Evolutionary conservation across 164 flowering plant species (phyloP).

Genomic region (Vitis riparia): DNA sequence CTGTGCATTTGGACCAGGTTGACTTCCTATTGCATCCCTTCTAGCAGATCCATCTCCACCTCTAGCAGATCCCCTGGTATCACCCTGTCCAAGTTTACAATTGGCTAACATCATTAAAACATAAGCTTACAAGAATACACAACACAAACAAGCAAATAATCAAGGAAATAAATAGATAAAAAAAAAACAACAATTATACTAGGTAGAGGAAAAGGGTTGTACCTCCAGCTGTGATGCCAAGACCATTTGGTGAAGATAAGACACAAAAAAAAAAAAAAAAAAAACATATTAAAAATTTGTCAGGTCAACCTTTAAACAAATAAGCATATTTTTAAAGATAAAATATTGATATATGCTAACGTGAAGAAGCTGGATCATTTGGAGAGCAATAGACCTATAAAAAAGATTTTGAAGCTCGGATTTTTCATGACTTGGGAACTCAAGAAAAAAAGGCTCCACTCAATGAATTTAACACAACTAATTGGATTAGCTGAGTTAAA

Average conservation of each 20-base stretch:
- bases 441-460: too few species aligned
- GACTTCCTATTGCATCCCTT: conserved; percentile 40
- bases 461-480: too few species aligned
- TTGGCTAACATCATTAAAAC: background rate
- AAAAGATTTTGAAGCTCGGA: too few species aligned
- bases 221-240: conserved; percentile 44
- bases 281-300: background rate
- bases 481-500: too few species aligned
- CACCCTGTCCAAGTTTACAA: conserved; percentile 42
- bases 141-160: background rate
- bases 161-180: background rate
- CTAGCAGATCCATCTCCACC: conserved; percentile 35
- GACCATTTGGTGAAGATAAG: conserved; percentile 4
- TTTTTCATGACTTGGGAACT: too few species aligned
- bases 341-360: too few species aligned
- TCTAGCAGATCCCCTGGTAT: conserved; percentile 59
- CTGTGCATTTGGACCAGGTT: conserved; percentile 41
- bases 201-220: background rate
- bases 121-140: background rate
- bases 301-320: too few species aligned
- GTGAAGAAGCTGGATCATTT: too few species aligned
- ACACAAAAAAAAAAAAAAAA: background rate
- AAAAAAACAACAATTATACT: background rate
- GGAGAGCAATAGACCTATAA: too few species aligned
- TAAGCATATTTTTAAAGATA: too few species aligned